Percentiles rank a stretch among this genome's conserved stretches.
Evolutionary conservation across 768 basidiomycete genomes (phyloP).

Genomic region (Hericium rajendrae): DNA sequence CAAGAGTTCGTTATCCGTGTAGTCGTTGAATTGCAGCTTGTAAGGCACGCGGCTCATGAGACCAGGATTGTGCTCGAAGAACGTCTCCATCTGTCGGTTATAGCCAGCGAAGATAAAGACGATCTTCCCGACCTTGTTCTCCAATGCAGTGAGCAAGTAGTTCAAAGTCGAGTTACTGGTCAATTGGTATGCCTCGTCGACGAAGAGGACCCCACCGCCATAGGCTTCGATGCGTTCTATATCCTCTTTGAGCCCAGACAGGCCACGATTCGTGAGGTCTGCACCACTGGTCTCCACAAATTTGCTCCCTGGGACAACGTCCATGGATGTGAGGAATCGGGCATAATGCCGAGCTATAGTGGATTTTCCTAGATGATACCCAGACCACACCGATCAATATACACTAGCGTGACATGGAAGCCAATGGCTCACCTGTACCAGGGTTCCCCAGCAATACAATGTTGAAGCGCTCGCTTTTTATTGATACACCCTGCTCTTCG

Average conservation of each 20-base stretch:
- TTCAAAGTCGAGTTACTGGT: slow-evolving; percentile 40
- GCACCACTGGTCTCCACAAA: slow-evolving; percentile 62
- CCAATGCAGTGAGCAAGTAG: slow-evolving; percentile 66
- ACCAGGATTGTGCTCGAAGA: slow-evolving; percentile 71
- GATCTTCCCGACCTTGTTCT: slow-evolving; percentile 52
- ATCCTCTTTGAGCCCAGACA: slow-evolving; percentile 38
- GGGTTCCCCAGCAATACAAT: slow-evolving; percentile 59
- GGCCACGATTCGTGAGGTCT: slow-evolving; percentile 45
- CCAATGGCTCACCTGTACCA: slow-evolving; percentile 46
- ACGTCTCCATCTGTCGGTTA: slow-evolving; percentile 62
- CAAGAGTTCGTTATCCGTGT: slow-evolving; percentile 45
- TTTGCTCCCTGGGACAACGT: slow-evolving; percentile 39
- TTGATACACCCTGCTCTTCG: slow-evolving; percentile 39
- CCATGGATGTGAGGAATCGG: slow-evolving; percentile 46
- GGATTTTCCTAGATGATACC: slow-evolving; percentile 43
- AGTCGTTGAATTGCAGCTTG: slow-evolving; percentile 49
- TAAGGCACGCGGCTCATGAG: slow-evolving; percentile 58
- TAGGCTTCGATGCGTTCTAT: slow-evolving; percentile 35
- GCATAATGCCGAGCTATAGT: slow-evolving; percentile 61
- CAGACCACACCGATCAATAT: neutral
- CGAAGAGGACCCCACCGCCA: slow-evolving; percentile 58
- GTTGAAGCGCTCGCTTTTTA: slow-evolving; percentile 54
- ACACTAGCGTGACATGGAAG: neutral
- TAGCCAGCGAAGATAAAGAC: slow-evolving; percentile 70
- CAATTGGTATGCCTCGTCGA: slow-evolving; percentile 69